Evolutionary conservation across 257 asterid genomes (phyloP).

Genomic region (Solanum lycopersicoides): DNA sequence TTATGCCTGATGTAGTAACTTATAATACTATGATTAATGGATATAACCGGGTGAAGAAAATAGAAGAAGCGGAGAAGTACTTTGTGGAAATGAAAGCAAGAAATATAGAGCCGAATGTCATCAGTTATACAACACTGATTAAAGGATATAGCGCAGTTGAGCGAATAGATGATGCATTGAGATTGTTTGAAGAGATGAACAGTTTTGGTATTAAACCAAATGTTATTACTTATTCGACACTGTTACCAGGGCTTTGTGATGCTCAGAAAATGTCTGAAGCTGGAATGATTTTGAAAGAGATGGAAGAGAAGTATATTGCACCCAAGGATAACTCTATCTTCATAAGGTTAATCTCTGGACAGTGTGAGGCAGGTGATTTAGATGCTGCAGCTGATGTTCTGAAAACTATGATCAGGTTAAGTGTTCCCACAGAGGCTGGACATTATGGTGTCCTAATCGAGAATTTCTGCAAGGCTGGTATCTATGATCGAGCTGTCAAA

Average conservation of each 20-base stretch:
- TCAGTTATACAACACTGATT: constrained; percentile 71
- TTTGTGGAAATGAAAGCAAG: constrained; percentile 80
- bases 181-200: constrained; percentile 79
- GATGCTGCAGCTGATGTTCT: constrained; percentile 78
- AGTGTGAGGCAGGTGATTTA: constrained; percentile 63
- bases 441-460: constrained; percentile 82
- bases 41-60: constrained; percentile 42
- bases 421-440: constrained; percentile 86
- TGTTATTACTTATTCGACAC: constrained; percentile 61
- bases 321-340: constrained; percentile 64
- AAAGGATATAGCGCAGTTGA: constrained; percentile 67
- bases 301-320: constrained; percentile 51
- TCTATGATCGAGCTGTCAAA: constrained; percentile 52
- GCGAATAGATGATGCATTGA: constrained; percentile 69
- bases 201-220: constrained; percentile 60
- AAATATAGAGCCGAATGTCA: constrained; percentile 61
- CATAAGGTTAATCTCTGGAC: constrained; percentile 45
- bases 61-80: constrained; percentile 79
- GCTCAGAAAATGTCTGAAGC: constrained; percentile 80
- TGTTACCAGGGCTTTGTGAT: constrained; percentile 79
- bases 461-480: constrained; percentile 69
- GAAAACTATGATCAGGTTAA: constrained; percentile 70
- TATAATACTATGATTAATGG: constrained; percentile 83
- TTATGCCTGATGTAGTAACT: constrained; percentile 59
- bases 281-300: constrained; percentile 48